These are phyloP conservation scores for Pichia eremophila DNA, from an alignment of 805 yeast genomes.

Conservation along the genomic window DNA sequence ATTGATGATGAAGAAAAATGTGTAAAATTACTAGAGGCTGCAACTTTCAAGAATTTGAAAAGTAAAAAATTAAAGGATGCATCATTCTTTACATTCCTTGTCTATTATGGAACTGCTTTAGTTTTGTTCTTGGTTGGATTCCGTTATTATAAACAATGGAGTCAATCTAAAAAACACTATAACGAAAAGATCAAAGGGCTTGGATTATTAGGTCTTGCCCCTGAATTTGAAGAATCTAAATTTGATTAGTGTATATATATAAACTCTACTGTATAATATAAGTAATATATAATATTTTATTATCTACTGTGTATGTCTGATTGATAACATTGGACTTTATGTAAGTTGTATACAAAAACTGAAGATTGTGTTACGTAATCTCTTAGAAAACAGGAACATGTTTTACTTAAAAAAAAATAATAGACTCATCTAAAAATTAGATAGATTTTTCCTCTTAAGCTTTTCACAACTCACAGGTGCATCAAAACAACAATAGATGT, in stretches of 20 bases:
- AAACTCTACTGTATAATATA: no score
- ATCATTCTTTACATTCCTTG: constrained; percentile 1
- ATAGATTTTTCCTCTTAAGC: no score
- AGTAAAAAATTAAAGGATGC: neutral
- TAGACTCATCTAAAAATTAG: no score
- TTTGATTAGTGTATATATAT: constrained; percentile 6
- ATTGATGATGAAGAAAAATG: constrained; percentile 6
- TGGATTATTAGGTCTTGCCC: constrained; percentile 11
- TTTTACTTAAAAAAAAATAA: no score
- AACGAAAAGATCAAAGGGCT: constrained; percentile 11
- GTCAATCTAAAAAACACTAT: neutral
- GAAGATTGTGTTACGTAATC: no score
- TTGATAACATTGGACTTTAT: no score
- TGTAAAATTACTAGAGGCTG: constrained; percentile 8
- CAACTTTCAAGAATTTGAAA: constrained; percentile 5
- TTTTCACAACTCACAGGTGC: no score
- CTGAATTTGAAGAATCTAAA: constrained; percentile 9
- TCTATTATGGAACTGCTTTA: neutral
- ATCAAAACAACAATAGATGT: neutral
- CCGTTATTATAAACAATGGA: neutral
- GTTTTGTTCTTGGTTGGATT: neutral
- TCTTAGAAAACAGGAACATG: no score
- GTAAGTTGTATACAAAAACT: no score
- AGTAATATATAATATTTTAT: neutral
- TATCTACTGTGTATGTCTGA: neutral